These are phyloP conservation scores for Sugiyamaella pinicola DNA, from an alignment of 1,139 yeast genomes.

Conservation along the genomic window DNA sequence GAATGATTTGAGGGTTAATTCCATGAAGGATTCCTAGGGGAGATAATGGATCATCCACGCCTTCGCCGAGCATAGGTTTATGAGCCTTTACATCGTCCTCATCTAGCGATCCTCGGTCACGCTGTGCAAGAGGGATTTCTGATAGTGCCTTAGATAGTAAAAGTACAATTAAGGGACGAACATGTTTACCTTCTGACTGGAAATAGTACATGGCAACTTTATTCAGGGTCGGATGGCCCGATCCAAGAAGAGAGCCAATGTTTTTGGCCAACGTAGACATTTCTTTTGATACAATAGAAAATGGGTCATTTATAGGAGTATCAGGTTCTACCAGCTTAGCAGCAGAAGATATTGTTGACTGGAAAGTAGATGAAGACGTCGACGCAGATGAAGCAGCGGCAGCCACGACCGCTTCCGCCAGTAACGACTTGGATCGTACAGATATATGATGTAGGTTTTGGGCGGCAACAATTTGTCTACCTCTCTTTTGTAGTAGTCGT, in stretches of 20 bases:
- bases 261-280: constrained; percentile 88
- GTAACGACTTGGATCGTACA: constrained; percentile 30
- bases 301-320: constrained; percentile 68
- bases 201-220: constrained; percentile 90
- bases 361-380: constrained; percentile 23
- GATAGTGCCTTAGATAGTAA: constrained; percentile 79
- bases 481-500: not conserved
- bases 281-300: constrained; percentile 89
- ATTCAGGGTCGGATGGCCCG: constrained; percentile 90
- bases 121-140: constrained; percentile 68
- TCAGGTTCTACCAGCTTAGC: constrained; percentile 79
- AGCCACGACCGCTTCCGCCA: constrained; percentile 34
- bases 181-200: constrained; percentile 94
- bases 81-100: constrained; percentile 39
- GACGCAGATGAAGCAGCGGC: constrained; percentile 7
- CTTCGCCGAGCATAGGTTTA: constrained; percentile 37
- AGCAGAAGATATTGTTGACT: constrained; percentile 68
- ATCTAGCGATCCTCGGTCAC: constrained; percentile 54
- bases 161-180: constrained; percentile 86
- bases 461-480: not conserved
- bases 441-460: not conserved
- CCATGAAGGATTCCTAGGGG: constrained; percentile 88
- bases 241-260: constrained; percentile 83
- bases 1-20: constrained; percentile 73
- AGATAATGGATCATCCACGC: constrained; percentile 53